Percentiles rank a stretch among this genome's conserved stretches.
These are phyloP conservation scores for Auriscalpium orientale DNA, from an alignment of 768 basidiomycete species.

Conservation along the genomic window DNA sequence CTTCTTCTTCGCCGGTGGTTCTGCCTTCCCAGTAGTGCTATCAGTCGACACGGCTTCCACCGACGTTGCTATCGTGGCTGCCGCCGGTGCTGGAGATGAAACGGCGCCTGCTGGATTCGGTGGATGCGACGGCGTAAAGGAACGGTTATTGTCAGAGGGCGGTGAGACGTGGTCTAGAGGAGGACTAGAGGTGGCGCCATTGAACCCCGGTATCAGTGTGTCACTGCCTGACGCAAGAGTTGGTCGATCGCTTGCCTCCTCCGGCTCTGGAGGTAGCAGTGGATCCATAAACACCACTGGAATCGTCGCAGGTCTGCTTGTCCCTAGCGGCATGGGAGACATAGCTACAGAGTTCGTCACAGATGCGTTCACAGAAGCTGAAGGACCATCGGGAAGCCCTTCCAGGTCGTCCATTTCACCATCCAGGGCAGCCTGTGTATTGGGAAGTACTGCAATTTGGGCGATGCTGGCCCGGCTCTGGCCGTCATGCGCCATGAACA, in stretches of 20 bases:
- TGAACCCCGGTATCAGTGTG: not conserved
- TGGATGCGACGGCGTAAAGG: too few relatives aligned
- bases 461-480: not conserved
- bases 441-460: too few relatives aligned
- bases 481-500: not conserved
- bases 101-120: too few relatives aligned
- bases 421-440: not conserved
- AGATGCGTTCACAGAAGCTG: not conserved
- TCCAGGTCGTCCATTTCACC: not conserved
- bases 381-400: too few relatives aligned
- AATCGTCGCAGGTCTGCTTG: not conserved
- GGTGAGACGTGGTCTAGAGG: not conserved
- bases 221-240: not conserved
- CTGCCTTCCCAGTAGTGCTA: too few relatives aligned
- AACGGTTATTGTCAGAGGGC: too few relatives aligned
- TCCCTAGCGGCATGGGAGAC: not conserved
- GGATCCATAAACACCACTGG: slow-evolving; percentile 12
- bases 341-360: not conserved
- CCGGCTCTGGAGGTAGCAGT: slow-evolving; percentile 5
- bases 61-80: too few relatives aligned
- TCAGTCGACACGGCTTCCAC: too few relatives aligned
- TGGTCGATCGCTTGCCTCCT: not conserved
- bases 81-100: too few relatives aligned
- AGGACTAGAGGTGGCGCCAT: not conserved
- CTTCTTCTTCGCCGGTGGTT: not conserved